Evolutionary conservation across 805 yeast species (phyloP).

Genomic region (Schizosaccharomyces octosporus): DNA sequence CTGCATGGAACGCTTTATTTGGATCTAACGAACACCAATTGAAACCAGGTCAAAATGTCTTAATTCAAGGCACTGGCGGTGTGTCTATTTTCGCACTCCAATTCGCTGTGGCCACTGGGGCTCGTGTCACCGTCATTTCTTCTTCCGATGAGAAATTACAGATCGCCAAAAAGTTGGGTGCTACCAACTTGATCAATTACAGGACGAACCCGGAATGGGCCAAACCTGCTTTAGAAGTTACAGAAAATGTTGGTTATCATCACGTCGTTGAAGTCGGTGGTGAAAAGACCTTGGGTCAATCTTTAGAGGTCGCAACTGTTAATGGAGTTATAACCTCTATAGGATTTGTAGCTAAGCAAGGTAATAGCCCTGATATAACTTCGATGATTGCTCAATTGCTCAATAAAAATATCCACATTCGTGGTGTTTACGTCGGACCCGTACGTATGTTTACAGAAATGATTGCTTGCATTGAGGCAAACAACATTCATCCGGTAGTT

Average conservation of each 20-base stretch:
- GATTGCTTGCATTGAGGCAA: slow-evolving; percentile 3
- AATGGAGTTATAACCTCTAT: slow-evolving; percentile 4
- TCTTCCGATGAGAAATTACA: slow-evolving; percentile 7
- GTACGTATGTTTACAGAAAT: slow-evolving; percentile 4
- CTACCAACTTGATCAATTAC: slow-evolving; percentile 7
- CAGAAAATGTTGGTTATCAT: background rate
- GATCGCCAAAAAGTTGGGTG: slow-evolving; percentile 6
- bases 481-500: slow-evolving; percentile 5
- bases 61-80: slow-evolving; percentile 28
- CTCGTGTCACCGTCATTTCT: slow-evolving; percentile 8
- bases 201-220: slow-evolving; percentile 6
- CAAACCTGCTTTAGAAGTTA: background rate
- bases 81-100: slow-evolving; percentile 24
- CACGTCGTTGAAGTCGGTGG: slow-evolving; percentile 10
- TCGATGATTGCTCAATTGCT: background rate
- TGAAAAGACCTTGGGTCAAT: slow-evolving; percentile 5
- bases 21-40: slow-evolving; percentile 4
- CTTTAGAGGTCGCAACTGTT: background rate
- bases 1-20: slow-evolving; percentile 9
- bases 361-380: background rate
- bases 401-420: slow-evolving; percentile 1
- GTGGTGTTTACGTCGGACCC: slow-evolving; percentile 7
- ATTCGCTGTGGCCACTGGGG: slow-evolving; percentile 13
- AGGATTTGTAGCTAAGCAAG: slow-evolving; percentile 5
- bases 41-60: slow-evolving; percentile 4